Conservation (phyloP, 495 filamentous ascomycete genomes). For the Haplographium delicatum region DNA sequence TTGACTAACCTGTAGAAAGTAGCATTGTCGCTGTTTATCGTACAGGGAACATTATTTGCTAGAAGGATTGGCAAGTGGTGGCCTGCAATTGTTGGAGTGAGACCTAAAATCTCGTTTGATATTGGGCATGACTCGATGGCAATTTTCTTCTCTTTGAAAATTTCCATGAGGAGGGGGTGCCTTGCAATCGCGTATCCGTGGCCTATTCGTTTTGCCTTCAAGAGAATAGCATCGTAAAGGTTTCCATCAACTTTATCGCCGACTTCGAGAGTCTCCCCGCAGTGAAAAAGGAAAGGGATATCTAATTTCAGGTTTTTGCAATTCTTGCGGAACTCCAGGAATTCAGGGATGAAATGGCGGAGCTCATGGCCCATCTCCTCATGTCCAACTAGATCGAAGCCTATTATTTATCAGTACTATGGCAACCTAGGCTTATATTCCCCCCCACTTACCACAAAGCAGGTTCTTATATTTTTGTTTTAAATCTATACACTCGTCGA, state of each 20-base stretch:
- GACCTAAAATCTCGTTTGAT: constrained; percentile 70
- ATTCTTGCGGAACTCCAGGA: constrained; percentile 76
- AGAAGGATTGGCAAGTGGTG: constrained; percentile 47
- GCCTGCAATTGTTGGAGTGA: constrained; percentile 40
- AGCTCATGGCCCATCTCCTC: constrained; percentile 68
- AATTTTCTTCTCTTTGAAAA: constrained; percentile 77
- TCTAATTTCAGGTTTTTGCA: constrained; percentile 65
- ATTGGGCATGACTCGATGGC: constrained; percentile 87
- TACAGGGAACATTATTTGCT: constrained; percentile 47
- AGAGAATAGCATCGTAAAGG: constrained; percentile 78
- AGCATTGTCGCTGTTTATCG: constrained; percentile 50
- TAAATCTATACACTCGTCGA: constrained; percentile 73
- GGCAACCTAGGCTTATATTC: too few species aligned
- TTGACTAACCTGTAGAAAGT: constrained; percentile 48
- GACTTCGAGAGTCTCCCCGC: constrained; percentile 79
- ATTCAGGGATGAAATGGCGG: constrained; percentile 61
- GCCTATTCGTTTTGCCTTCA: constrained; percentile 80
- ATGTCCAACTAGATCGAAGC: constrained; percentile 86
- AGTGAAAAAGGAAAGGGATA: constrained; percentile 95
- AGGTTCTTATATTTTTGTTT: constrained; percentile 65
- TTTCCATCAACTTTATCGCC: constrained; percentile 76
- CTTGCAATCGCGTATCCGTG: constrained; percentile 87
- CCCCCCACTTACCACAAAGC: constrained; percentile 53
- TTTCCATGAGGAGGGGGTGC: constrained; percentile 76
- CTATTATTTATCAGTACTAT: too few species aligned